These are phyloP conservation scores for Yarrowia alimentaria DNA, from an alignment of 805 yeast genomes.

Conservation along the genomic window DNA sequence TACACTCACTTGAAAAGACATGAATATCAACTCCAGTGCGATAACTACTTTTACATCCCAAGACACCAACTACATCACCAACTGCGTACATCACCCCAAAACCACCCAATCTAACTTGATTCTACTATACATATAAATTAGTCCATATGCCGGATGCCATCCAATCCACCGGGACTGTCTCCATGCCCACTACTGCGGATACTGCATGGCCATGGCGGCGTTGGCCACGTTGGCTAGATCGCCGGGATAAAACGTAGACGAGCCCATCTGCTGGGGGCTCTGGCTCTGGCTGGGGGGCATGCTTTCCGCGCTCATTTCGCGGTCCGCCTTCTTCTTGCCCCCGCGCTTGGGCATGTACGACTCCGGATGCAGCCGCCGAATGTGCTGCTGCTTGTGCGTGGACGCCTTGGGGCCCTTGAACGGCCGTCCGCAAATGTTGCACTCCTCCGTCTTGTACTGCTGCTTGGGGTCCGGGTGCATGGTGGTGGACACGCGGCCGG, in stretches of 20 bases:
- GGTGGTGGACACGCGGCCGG: slow-evolving; percentile 11
- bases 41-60: too few relatives aligned
- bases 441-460: slow-evolving; percentile 40
- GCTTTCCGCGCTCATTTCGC: slow-evolving; percentile 14
- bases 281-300: slow-evolving; percentile 22
- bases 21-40: too few relatives aligned
- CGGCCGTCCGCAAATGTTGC: slow-evolving; percentile 46
- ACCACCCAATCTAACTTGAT: too few relatives aligned
- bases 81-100: too few relatives aligned
- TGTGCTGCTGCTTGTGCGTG: slow-evolving; percentile 51
- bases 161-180: too few relatives aligned
- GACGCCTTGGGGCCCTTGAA: slow-evolving; percentile 50
- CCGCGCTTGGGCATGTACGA: slow-evolving; percentile 49
- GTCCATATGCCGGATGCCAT: too few relatives aligned
- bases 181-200: slow-evolving; percentile 19
- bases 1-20: too few relatives aligned
- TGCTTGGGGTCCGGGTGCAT: slow-evolving; percentile 24
- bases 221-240: slow-evolving; percentile 10
- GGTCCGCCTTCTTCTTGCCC: slow-evolving; percentile 42
- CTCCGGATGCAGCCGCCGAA: slow-evolving; percentile 47
- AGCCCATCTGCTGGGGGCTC: slow-evolving; percentile 21
- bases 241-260: neutral
- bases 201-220: slow-evolving; percentile 7
- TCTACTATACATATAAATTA: slow-evolving; percentile 26
- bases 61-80: too few relatives aligned